Evolutionary conservation across 768 basidiomycete genomes (phyloP), one percentile per base, ranked within the genome.

Genomic region (Xerocomellus dryophilus): DNA sequence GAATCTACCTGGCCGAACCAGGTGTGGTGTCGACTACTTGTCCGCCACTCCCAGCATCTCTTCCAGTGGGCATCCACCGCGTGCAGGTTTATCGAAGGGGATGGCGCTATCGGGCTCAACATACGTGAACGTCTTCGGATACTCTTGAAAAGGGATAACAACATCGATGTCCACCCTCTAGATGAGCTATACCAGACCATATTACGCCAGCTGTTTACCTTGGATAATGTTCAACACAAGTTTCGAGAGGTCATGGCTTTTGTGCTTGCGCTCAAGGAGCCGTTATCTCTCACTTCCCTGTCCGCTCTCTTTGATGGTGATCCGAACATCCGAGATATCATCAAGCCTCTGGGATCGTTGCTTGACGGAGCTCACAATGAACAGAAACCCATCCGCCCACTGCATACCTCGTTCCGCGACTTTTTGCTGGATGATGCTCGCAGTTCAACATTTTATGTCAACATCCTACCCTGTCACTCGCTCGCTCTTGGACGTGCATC

Each of bases 341-440:
- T 71, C 18, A 50, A 48, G 36, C 56, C 49, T 2, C 40, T 67
- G 35, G 67, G 61, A 17, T 61, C 66, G 3, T 43, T 69, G 31
- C 47, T 71, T 5, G 64, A 61, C 15, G 64, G 66, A 20, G 44
- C 50, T 4, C 20, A 50, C 11, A 47, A 60, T 5, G 43, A 57
- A 32, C 34, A 47, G 11, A 64, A 61, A 32, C 62, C 61, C 11
- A 61, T 73, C 39, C 63, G 58, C 5, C 61, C 68, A 2, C 62
- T 74, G 17, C 73, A 74, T 51, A 61, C 69, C 17, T 74, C 73
- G 3, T 73, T 75, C 47, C 56, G 56, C 3, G 74, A 75, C 42
- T 75, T 69, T 47, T 52, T 74, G 17, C 51, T 56, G 2, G 62
- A 71, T 9, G 21, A 54, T 4, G 29, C 39, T 23, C 67, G 69